phyloP scores from a whole-genome alignment of 139 green algal genomes.

The Coccomyxa sp. region DNA sequence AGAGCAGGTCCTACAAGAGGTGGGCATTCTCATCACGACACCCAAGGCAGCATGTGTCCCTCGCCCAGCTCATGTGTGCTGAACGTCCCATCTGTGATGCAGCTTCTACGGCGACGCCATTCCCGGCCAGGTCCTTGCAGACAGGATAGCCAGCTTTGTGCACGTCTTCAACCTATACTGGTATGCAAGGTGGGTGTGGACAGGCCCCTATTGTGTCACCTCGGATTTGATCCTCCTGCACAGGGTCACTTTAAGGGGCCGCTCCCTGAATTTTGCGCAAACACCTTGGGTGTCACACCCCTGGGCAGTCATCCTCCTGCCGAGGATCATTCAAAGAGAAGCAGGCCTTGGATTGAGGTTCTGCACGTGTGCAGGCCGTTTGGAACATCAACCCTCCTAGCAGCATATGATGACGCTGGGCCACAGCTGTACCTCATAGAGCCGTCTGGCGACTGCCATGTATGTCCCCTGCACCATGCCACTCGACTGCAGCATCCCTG shows the following conservation, averaged over 20 bases:
- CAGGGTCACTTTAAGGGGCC: too few species aligned
- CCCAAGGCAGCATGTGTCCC: too few species aligned
- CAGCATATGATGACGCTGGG: conserved; percentile 73
- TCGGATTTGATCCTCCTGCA: too few species aligned
- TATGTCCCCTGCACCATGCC: too few species aligned
- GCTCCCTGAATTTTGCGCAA: too few species aligned
- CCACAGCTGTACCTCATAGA: conserved; percentile 92
- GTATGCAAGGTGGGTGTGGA: conserved; percentile 68
- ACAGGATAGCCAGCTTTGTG: conserved; percentile 87
- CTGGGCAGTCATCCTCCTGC: too few species aligned
- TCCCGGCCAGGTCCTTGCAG: conserved; percentile 82
- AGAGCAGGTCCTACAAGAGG: conserved; percentile 74
- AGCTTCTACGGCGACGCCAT: conserved; percentile 94
- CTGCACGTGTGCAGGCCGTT: conserved; percentile 61
- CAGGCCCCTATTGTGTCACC: too few species aligned
- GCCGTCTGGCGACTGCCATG: conserved; percentile 62
- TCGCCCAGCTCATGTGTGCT: too few species aligned
- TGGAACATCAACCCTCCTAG: conserved; percentile 76
- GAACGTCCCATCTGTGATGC: conserved; percentile 13
- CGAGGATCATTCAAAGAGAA: neutral
- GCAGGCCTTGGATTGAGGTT: neutral
- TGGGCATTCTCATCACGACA: too few species aligned
- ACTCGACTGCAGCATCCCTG: too few species aligned
- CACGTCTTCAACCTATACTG: conserved; percentile 99
- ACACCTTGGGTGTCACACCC: too few species aligned